Evolutionary conservation across 306 rosid genomes (phyloP), one percentile per base, ranked within the genome.

Genomic region (Herpetospermum pedunculosum): DNA sequence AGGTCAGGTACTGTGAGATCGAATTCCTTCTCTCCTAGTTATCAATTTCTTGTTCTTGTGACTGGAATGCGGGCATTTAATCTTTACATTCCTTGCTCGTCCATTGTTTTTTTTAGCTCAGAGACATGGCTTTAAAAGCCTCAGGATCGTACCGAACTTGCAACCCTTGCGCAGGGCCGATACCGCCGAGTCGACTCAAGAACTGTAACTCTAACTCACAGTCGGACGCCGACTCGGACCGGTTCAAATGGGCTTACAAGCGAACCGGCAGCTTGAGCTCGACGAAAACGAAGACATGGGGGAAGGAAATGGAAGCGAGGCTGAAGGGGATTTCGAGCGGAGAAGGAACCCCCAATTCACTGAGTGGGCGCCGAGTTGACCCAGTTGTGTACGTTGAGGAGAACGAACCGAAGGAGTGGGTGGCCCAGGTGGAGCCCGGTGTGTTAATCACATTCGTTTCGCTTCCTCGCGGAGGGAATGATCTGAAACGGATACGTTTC

Each of bases 91-190:
- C 11, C 16, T 5, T 12, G 38, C 19, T 23, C 16, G 49, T 35
- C 49, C 26, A 12, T 2, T 26, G 15, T 73, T 29, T 26, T 6
- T 77, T 80, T 38, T 70, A 92, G 97, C 82, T 92, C 32, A 89
- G 84, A 85, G 96, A 92, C 77, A 92, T 92, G 96, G 97, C 97
- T 75, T 77, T 92, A 85, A 92, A 92, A 83, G 97, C 96, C 6
- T 89, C 97, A 16, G 97, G 97, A 10, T 90, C 90, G 38, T 92
- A 92, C 83, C 79, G 88, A 85, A 87, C 87, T 70, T 92, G 96
- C 84, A 87, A 80, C 21, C 88, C 96, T 0, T 92, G 97, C 86
- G 84, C 92, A 19, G 96, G 89, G 28, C 90, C 77, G 54, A 16
- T 72, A 34, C 13, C 59, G 48, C 91, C 81, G 84, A 76, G 81